Evolutionary conservation across 768 basidiomycete genomes (phyloP).

Genomic region (Tylopilus sp.): DNA sequence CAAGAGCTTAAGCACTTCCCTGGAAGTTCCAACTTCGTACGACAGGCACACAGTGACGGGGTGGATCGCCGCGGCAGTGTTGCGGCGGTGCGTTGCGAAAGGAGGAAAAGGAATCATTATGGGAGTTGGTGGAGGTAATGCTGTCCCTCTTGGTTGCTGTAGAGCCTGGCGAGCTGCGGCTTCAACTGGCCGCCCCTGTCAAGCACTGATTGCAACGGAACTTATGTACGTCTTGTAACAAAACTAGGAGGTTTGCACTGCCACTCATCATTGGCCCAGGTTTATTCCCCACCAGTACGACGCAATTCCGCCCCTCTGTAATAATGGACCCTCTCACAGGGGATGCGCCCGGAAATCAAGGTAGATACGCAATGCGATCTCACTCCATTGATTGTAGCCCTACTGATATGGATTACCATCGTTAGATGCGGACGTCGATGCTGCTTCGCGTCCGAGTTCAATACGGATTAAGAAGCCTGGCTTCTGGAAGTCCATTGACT

Average conservation of each 20-base stretch:
- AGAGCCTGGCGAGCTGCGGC: background rate
- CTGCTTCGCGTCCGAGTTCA: background rate
- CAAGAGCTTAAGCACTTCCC: too few species aligned
- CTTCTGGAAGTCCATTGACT: slow-evolving; percentile 28
- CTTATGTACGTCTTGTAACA: background rate
- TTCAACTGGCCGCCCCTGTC: background rate
- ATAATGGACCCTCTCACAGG: background rate
- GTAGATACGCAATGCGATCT: background rate
- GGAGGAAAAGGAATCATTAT: background rate
- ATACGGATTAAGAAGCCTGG: slow-evolving; percentile 6
- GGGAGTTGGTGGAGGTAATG: background rate
- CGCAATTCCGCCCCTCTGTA: slow-evolving; percentile 11
- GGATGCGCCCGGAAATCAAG: background rate
- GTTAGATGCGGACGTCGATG: slow-evolving; percentile 1
- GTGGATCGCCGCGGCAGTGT: background rate
- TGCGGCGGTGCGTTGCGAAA: background rate
- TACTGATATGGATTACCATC: background rate
- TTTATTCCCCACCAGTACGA: too few species aligned
- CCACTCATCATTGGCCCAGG: too few species aligned
- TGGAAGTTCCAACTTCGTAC: too few species aligned
- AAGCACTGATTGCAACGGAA: background rate
- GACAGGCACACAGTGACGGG: background rate
- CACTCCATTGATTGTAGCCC: background rate
- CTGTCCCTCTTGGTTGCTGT: background rate
- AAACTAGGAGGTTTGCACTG: background rate